A percentile compares a stretch with the other conserved stretches of the same genome.
phyloP scores from a whole-genome alignment of 2,329 filamentous ascomycete species.

The Penicillium sp. region DNA sequence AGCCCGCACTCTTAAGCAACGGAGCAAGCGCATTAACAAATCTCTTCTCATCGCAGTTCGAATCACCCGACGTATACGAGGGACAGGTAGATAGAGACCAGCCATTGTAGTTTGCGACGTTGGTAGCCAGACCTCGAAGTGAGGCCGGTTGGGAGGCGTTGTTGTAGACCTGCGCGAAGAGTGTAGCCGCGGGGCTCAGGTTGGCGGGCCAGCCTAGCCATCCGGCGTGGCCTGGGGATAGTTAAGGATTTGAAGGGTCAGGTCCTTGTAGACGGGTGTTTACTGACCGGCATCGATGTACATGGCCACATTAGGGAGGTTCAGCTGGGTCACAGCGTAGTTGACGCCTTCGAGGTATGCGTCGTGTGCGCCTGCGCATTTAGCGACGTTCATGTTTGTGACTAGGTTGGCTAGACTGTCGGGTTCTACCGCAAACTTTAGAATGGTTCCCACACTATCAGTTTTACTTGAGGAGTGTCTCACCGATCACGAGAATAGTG shows the following conservation, averaged over 20 bases:
- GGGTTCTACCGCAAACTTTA: constrained; percentile 50
- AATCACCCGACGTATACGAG: constrained; percentile 48
- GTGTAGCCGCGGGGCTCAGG: constrained; percentile 52
- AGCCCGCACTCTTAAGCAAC: constrained; percentile 50
- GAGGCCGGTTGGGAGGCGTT: constrained; percentile 49
- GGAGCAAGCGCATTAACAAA: constrained; percentile 57
- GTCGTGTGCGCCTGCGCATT: constrained; percentile 57
- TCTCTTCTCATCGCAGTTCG: constrained; percentile 56
- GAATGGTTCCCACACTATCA: too few species aligned
- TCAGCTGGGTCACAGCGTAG: constrained; percentile 59
- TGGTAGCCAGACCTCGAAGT: constrained; percentile 58
- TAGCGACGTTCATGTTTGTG: constrained; percentile 58
- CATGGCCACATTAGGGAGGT: constrained; percentile 64
- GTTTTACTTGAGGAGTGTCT: constrained; percentile 5
- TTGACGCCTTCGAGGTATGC: constrained; percentile 59
- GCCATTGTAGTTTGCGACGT: constrained; percentile 62
- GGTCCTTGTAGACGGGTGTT: too few species aligned
- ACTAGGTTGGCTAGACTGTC: constrained; percentile 65
- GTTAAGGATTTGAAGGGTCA: too few species aligned
- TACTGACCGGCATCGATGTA: constrained; percentile 61
- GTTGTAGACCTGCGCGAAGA: constrained; percentile 53
- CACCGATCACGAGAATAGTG: constrained; percentile 56
- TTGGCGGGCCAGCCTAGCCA: constrained; percentile 68
- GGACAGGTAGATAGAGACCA: constrained; percentile 52
- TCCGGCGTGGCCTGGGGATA: constrained; percentile 53